Conservation (phyloP, 768 basidiomycete species). For the Daedaleopsis nitida region DNA sequence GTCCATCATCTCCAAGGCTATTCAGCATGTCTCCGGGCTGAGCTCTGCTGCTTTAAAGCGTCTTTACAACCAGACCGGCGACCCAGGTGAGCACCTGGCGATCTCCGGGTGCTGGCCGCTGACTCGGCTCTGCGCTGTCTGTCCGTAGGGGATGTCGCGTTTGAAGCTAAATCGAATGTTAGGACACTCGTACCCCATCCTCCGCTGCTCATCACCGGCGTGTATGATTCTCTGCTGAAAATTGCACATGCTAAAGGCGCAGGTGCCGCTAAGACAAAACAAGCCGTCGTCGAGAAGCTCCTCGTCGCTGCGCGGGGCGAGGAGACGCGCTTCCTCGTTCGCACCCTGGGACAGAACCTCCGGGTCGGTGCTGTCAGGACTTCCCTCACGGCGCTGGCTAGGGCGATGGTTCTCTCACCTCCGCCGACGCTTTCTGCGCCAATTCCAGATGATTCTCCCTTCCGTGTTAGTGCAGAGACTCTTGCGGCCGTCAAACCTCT, state of each 20-base stretch:
- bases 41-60: slow-evolving; percentile 56
- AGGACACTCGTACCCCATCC: slow-evolving; percentile 74
- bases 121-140: not conserved
- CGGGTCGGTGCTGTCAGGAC: slow-evolving; percentile 89
- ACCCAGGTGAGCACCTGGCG: slow-evolving; percentile 43
- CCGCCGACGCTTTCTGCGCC: slow-evolving; percentile 31
- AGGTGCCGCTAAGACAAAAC: slow-evolving; percentile 76
- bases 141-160: slow-evolving; percentile 76
- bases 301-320: slow-evolving; percentile 86
- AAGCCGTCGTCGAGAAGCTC: slow-evolving; percentile 75
- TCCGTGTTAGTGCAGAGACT: slow-evolving; percentile 35
- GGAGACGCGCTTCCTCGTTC: slow-evolving; percentile 81
- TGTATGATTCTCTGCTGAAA: slow-evolving; percentile 68
- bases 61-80: slow-evolving; percentile 75
- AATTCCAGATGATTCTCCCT: slow-evolving; percentile 26
- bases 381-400: slow-evolving; percentile 76
- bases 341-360: slow-evolving; percentile 72
- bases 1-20: slow-evolving; percentile 66
- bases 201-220: slow-evolving; percentile 61
- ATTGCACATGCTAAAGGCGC: slow-evolving; percentile 71
- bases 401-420: slow-evolving; percentile 70
- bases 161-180: slow-evolving; percentile 74
- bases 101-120: slow-evolving; percentile 3
- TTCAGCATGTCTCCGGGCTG: slow-evolving; percentile 74
- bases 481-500: slow-evolving; percentile 30